Evolutionary conservation across 2,329 filamentous ascomycete species (phyloP).

Genomic region (Cytospora chrysosperma): DNA sequence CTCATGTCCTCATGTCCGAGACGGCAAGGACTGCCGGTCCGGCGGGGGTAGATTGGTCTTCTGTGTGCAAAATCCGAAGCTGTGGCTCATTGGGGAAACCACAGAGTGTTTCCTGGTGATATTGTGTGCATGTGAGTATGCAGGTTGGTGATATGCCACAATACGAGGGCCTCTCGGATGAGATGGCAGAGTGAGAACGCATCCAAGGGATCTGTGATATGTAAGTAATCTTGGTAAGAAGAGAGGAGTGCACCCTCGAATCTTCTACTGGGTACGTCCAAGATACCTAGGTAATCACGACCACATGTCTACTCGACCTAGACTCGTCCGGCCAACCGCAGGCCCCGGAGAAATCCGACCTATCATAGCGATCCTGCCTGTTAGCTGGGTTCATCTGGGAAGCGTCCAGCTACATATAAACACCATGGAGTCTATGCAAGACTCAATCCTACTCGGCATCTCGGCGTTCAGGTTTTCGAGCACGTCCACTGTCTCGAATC

Average conservation of each 20-base stretch:
- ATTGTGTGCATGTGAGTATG: background rate
- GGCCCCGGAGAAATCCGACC: background rate
- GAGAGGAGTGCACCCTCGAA: background rate
- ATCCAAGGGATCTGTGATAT: background rate
- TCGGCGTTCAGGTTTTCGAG: background rate
- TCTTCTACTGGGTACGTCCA: too few species aligned
- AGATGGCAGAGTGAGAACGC: background rate
- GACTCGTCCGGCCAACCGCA: background rate
- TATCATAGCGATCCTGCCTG: background rate
- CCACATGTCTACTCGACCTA: background rate
- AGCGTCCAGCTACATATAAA: background rate
- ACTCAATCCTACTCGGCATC: too few species aligned
- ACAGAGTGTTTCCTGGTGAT: background rate
- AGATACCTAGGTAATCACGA: too few species aligned
- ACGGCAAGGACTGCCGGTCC: background rate
- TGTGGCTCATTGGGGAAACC: background rate
- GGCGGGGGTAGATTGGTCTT: background rate
- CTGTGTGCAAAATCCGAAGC: background rate
- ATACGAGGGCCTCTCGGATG: background rate
- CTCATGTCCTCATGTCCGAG: background rate
- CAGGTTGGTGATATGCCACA: background rate
- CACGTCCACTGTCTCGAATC: background rate
- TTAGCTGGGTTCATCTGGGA: background rate
- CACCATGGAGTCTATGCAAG: background rate
- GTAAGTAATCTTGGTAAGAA: background rate